Evolutionary conservation across 352 stramenopile species (phyloP), one percentile per base, ranked within the genome.

Genomic region (Pythium sp.): DNA sequence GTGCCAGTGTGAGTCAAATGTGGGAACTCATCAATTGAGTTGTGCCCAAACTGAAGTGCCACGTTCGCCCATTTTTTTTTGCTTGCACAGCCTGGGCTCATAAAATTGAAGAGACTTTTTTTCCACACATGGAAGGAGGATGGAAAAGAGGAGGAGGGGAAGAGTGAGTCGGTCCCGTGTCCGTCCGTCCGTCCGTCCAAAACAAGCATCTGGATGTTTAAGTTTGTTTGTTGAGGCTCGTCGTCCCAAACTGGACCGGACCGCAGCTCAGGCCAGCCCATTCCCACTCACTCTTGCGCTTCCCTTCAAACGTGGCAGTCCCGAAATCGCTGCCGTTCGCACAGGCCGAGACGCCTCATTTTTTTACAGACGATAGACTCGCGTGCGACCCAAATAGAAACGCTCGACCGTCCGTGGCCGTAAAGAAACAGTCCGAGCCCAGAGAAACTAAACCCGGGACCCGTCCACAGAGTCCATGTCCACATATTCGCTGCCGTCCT

Each of bases 41-140:
- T 46, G 38, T 46, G 38, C 28, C 54, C 28, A 34, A 46, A 30
- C 55, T 30, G 30, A 32, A 46, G 55, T 60, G 24, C 55, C 18
- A 60, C 55, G 9, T 49, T 47, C 30, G 41, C 14, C 43, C 43
- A 49, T 6, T 49, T 49, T 22, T 51, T 22, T 51, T 51, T 51
- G 43, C 43, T 51, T 51, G 43, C 43, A n/a, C 43, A 51, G 41
- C 41, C 15, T 1, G 11, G 5, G 12, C 12, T 58, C 55, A 60
- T 28, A 46, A 60, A 46, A 43, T 60, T 60, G 55, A 60, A 60
- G 55, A 46, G 55, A 41, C 55, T 46, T n/a, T 38, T 30, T 60
- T 60, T 20, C 5, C 5, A 26, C 18, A 60, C 38, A 14, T 46
- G 28, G 26, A 41, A 36, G 26, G 41, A 15, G 9, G 43, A 51